Evolutionary conservation across 306 rosid genomes (phyloP), one percentile per base, ranked within the genome.

Genomic region (Vachellia pachyceras): DNA sequence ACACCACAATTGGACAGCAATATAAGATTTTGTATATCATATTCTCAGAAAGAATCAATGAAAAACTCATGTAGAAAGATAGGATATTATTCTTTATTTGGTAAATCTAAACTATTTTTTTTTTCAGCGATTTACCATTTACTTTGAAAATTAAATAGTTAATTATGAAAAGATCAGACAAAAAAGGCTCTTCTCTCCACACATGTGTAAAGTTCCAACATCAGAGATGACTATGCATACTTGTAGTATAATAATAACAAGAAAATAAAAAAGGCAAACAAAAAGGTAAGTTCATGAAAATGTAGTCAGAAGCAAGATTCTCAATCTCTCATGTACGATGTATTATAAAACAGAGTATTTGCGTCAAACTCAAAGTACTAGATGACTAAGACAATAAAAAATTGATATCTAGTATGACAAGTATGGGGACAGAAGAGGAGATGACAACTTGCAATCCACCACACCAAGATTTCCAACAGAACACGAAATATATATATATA

Each of bases 31-130:
- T 6, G 5, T 20, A 75, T 20, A 58, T 41, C 66, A 45, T 60
- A 58, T 1, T 74, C 66, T 20, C 42, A 25, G 3, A 47, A 65
- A 17, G 36, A 49, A 23, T 22, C 36, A 73, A 29, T 52, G 25
- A 73, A 66, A 66, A 66, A 17, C 18, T 37, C 47, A 66, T 39
- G 14, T 50, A 33, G 20, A 65, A 39, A 73, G 35, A 74, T 20
- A 8, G 60, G 10, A 37, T 29, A 54, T 20, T 40, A 29, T 47
- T 74, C 54, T 44, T 57, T 39, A 57, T 42, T 46, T 22, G 61
- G 47, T 7, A 46, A 46, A 70, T 70, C 58, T 45, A 36, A 25
- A 45, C 58, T 70, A n/a, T 45, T 45, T 46, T 70, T 40, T 61
- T 61, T 29, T 46, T 6, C 6, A 12, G 8, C 0, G 20, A 23